Percentiles rank a stretch among this genome's conserved stretches.
These are phyloP conservation scores for Lactuca sativa DNA, from an alignment of 129 eudicot genomes.

Conservation along the genomic window DNA sequence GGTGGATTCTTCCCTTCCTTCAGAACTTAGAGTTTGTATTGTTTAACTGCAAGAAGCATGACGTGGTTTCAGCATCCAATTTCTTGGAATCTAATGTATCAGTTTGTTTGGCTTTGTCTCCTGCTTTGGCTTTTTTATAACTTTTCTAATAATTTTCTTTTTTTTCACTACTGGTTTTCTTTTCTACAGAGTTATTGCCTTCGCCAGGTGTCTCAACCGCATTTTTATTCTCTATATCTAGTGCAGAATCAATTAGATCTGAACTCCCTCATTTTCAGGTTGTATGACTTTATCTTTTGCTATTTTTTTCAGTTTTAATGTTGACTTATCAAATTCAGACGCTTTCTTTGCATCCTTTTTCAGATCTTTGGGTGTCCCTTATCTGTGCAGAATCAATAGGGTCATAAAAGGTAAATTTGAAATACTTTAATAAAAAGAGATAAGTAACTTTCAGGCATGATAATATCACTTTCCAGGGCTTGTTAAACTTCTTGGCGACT, in stretches of 20 bases:
- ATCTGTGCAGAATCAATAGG: conserved; percentile 22
- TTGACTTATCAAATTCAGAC: conserved; percentile 36
- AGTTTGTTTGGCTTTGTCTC: not conserved
- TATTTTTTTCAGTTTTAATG: conserved; percentile 29
- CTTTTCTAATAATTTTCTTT: conserved; percentile 69
- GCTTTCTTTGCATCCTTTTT: conserved; percentile 47
- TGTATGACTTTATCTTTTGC: conserved; percentile 42
- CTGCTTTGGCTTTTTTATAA: conserved; percentile 55
- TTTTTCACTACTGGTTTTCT: conserved; percentile 48
- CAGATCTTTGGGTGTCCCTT: conserved; percentile 44
- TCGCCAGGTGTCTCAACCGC: conserved; percentile 28
- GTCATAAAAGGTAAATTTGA: conserved; percentile 1
- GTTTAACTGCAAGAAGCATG: too few relatives aligned
- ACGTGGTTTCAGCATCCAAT: too few relatives aligned
- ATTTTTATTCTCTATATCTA: conserved; percentile 36
- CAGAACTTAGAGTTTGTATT: too few relatives aligned
- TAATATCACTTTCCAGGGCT: conserved; percentile 47
- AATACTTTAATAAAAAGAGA: not conserved
- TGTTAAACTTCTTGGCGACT: conserved; percentile 74
- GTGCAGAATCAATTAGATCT: conserved; percentile 13
- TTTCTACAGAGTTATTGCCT: conserved; percentile 34
- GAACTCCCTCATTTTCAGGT: conserved; percentile 41
- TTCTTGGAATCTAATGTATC: too few relatives aligned
- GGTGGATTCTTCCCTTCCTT: too few relatives aligned
- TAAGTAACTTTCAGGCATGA: too few relatives aligned